Evolutionary conservation across 169 alveolate species (phyloP).

Genomic region (Babesia divergens): DNA sequence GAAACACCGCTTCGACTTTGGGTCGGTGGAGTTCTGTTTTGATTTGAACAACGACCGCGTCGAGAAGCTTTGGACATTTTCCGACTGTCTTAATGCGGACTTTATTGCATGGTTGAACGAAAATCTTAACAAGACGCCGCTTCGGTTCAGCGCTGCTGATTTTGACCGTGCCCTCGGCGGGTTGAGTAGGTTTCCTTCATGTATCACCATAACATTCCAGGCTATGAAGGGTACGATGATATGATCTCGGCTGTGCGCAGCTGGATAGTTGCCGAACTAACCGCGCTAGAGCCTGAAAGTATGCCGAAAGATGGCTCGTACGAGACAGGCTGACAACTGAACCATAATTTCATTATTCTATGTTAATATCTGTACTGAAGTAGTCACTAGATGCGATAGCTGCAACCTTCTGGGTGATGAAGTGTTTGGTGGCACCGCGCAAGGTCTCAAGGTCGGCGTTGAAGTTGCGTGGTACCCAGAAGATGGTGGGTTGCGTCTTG

Average conservation of each 20-base stretch:
- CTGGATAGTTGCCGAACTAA: conserved; percentile 28
- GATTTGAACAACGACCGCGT: conserved; percentile 20
- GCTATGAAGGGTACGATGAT: conserved; percentile 5
- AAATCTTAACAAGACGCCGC: conserved; percentile 22
- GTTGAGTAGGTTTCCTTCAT: not conserved
- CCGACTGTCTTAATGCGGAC: conserved; percentile 71
- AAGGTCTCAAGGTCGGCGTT: conserved; percentile 58
- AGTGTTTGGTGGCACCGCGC: conserved; percentile 59
- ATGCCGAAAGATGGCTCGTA: not conserved
- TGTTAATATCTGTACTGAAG: conserved; percentile 19
- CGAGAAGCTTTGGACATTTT: conserved; percentile 61
- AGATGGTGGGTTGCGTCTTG: conserved; percentile 70
- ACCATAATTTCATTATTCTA: not conserved
- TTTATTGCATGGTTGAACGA: conserved; percentile 48
- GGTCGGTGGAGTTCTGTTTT: conserved; percentile 53
- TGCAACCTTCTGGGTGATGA: conserved; percentile 66
- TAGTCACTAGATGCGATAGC: conserved; percentile 61
- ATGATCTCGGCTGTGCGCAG: conserved; percentile 3
- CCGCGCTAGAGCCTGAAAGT: not conserved
- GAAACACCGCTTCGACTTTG: conserved; percentile 55
- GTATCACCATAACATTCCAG: not conserved
- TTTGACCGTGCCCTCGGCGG: conserved; percentile 11
- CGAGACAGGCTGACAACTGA: not conserved
- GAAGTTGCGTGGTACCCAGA: conserved; percentile 73
- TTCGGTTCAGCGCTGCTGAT: not conserved